Evolutionary conservation across 2,329 filamentous ascomycete species (phyloP), one percentile per base, ranked within the genome.

Genomic region (Sordariomycetes sp.): DNA sequence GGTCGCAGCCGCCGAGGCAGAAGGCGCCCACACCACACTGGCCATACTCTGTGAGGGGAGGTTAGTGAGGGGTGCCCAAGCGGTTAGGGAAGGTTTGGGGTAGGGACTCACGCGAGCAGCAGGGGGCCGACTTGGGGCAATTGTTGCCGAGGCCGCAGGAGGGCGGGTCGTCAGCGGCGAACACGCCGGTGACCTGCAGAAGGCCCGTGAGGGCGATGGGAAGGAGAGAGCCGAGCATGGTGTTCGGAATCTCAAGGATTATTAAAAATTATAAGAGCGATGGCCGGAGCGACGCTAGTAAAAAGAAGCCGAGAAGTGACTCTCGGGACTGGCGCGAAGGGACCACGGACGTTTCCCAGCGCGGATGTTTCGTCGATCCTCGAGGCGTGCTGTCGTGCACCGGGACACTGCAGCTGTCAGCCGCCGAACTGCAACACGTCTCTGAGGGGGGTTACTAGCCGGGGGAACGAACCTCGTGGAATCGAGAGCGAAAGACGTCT

Each of bases 1-100:
- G 89, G 70, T 97, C 93, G 76, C 94, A 99, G 62, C 94, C 94
- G 66, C 94, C 94, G 22, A 99, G 83, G 69, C 94, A 99, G 80
- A 89, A 97, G 59, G 92, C 94, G 67, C 94, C 94, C 59, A 91
- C 85, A 75, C 93, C 94, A 68, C 94, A 97, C 72, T 93, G 80
- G 66, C 90, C 90, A 73, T 97, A 97, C 73, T 94, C 90, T 96
- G 67, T 11, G 52, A 50, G 25, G 43, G 22, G 20, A 24, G 46
- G 5, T 46, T 46, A 14, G 40, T n/a, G n/a, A n/a, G n/a, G n/a
- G n/a, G n/a, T n/a, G n/a, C n/a, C n/a, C n/a, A n/a, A n/a, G n/a
- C 6, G 40, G 18, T 46, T 16, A n/a, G 40, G 40, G 3, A 48
- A 32, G 43, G 28, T 25, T 3, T 12, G 46, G 37, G 40, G 18